phyloP scores from a whole-genome alignment of 176 grass and related monocot species.

The Oryza coarctata region DNA sequence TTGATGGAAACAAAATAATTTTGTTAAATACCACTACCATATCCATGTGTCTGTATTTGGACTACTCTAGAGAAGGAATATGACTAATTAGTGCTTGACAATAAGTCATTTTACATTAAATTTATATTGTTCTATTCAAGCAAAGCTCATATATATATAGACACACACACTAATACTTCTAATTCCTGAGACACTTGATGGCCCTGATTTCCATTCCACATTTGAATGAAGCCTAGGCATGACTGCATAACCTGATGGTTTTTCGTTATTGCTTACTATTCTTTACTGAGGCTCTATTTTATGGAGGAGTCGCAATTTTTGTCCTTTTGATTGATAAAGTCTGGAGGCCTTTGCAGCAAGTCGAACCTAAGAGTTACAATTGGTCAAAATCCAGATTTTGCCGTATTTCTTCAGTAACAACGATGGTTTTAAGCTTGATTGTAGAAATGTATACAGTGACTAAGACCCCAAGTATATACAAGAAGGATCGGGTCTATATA shows the following conservation, averaged over 20 bases:
- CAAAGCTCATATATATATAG: background rate
- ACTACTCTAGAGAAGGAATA: background rate
- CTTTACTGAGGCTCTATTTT: constrained; percentile 98
- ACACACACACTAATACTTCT: background rate
- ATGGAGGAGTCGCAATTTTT: constrained; percentile 79
- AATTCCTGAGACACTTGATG: background rate
- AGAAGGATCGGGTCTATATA: too few species aligned
- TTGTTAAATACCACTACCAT: background rate
- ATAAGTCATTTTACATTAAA: background rate
- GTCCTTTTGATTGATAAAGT: constrained; percentile 80
- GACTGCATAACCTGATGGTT: constrained; percentile 26
- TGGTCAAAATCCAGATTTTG: constrained; percentile 69
- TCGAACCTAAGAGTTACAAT: constrained; percentile 49
- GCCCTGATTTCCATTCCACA: background rate
- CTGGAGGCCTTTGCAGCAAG: constrained; percentile 71
- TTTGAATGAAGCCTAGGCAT: background rate
- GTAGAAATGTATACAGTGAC: too few species aligned
- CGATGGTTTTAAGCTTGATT: constrained; percentile 82
- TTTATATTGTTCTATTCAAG: background rate
- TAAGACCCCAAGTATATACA: too few species aligned
- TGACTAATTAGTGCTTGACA: background rate
- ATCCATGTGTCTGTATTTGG: background rate
- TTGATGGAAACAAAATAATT: background rate
- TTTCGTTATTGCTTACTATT: constrained; percentile 50
- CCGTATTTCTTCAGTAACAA: constrained; percentile 79